Conservation (phyloP, 2,329 filamentous ascomycete species). For the Xylaria polymorpha region DNA sequence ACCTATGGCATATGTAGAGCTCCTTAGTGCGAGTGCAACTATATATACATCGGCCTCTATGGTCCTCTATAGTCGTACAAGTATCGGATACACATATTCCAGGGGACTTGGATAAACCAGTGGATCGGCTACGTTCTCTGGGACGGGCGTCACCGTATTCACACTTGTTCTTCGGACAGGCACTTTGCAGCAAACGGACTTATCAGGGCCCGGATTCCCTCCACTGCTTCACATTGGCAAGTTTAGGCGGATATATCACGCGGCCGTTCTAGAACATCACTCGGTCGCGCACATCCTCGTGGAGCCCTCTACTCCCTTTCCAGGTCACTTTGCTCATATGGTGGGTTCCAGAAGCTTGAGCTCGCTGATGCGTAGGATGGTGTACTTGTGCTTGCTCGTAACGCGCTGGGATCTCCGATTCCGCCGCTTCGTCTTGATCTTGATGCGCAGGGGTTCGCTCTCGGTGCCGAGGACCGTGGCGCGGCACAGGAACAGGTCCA, state of each 20-base stretch:
- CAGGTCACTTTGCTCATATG: background rate
- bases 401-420: conserved; percentile 79
- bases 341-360: conserved; percentile 66
- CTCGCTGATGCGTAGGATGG: conserved; percentile 85
- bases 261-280: background rate
- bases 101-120: background rate
- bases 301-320: background rate
- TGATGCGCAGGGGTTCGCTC: conserved; percentile 79
- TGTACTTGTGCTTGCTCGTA: conserved; percentile 91
- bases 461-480: conserved; percentile 88
- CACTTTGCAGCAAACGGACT: background rate
- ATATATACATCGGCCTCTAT: conserved; percentile 23
- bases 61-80: conserved; percentile 30
- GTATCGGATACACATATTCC: conserved; percentile 21
- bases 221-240: background rate
- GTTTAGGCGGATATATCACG: background rate
- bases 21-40: background rate
- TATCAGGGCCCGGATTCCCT: background rate
- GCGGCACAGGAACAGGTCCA: conserved; percentile 84
- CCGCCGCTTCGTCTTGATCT: conserved; percentile 84
- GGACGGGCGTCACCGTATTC: background rate
- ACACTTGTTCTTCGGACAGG: background rate
- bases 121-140: background rate
- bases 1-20: conserved; percentile 6
- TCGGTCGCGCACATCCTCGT: background rate